Evolutionary conservation across 31 red algal genomes (phyloP).

Genomic region (Odonthalia washingtoniensis): DNA sequence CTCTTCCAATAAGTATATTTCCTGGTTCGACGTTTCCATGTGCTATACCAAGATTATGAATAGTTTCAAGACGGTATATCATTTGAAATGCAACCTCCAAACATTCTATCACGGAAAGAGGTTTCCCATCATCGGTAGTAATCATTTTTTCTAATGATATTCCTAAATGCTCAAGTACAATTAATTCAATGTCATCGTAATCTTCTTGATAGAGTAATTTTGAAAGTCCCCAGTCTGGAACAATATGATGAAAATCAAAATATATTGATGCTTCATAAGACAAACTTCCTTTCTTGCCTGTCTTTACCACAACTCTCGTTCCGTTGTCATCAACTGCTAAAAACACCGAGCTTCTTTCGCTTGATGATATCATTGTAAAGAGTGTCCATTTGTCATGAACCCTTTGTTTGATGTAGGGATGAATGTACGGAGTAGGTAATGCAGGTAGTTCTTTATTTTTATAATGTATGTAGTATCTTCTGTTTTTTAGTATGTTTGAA

Average conservation of each 20-base stretch:
- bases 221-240: background rate
- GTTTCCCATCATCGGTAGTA: background rate
- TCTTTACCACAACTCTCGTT: background rate
- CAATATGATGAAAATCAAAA: background rate
- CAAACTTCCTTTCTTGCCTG: background rate
- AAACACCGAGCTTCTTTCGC: background rate
- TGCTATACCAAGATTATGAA: background rate
- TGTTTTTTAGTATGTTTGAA: no score
- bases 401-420: no score
- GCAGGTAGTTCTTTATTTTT: no score
- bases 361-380: background rate
- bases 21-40: background rate
- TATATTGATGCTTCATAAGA: background rate
- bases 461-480: no score
- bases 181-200: background rate
- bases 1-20: background rate
- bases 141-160: background rate
- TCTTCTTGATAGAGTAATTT: background rate
- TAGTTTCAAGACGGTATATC: background rate
- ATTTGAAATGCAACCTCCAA: background rate
- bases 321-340: background rate
- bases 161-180: background rate
- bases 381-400: background rate
- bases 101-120: background rate
- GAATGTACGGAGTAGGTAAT: no score